A percentile compares a stretch with the other conserved stretches of the same genome.
phyloP scores from a whole-genome alignment of 257 asterid species.

The Nicotiana noctiflora region DNA sequence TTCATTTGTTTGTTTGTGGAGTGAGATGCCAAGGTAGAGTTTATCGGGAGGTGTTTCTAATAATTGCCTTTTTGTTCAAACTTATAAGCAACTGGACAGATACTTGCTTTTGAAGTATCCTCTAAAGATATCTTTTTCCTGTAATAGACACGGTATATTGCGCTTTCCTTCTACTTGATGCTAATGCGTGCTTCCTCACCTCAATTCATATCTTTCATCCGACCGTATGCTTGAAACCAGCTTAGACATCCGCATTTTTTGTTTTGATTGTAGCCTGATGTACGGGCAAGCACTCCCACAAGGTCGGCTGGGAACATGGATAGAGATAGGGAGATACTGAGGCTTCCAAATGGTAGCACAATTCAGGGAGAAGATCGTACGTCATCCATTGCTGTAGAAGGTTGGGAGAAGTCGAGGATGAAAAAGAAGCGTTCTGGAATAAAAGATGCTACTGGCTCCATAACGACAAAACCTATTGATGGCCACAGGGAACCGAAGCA shows the following conservation, averaged over 20 bases:
- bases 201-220: background rate
- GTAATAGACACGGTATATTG: background rate
- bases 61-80: background rate
- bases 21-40: background rate
- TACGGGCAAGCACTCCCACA: slow-evolving; percentile 47
- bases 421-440: slow-evolving; percentile 89
- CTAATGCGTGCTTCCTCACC: background rate
- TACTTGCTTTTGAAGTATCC: slow-evolving; percentile 3
- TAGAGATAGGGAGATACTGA: slow-evolving; percentile 59
- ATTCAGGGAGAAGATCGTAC: slow-evolving; percentile 60
- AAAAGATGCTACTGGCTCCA: slow-evolving; percentile 55
- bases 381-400: slow-evolving; percentile 54
- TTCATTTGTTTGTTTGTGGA: background rate
- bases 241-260: slow-evolving; percentile 17
- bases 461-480: slow-evolving; percentile 46
- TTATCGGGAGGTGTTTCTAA: background rate
- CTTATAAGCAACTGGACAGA: background rate
- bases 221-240: background rate
- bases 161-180: background rate
- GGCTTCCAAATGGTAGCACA: slow-evolving; percentile 47
- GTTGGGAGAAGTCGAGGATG: slow-evolving; percentile 91
- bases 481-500: slow-evolving; percentile 69
- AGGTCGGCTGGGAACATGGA: slow-evolving; percentile 52
- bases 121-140: background rate
- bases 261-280: slow-evolving; percentile 46